Evolutionary conservation across 148 eudicot genomes (phyloP).

Genomic region (Mesembryanthemum crystallinum): DNA sequence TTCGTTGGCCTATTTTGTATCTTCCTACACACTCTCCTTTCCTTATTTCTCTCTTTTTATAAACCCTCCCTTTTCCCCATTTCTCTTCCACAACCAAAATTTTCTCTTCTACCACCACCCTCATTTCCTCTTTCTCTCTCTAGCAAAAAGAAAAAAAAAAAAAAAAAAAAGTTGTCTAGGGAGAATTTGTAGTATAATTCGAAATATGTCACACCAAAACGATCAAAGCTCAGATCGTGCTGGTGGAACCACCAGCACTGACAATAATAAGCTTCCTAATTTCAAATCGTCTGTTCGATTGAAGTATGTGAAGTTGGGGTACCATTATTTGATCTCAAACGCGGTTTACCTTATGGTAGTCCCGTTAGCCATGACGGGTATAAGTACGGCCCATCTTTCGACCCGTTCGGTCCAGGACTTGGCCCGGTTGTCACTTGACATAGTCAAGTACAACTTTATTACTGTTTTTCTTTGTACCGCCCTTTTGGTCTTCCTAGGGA

Average conservation of each 20-base stretch:
- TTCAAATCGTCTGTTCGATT: constrained; percentile 31
- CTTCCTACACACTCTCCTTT: constrained; percentile 23
- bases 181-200: neutral
- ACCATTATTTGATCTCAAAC: constrained; percentile 42
- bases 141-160: too few species aligned
- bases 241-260: neutral
- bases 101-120: neutral
- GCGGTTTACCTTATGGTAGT: constrained; percentile 32
- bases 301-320: constrained; percentile 47
- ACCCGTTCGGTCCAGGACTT: constrained; percentile 23
- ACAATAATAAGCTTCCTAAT: constrained; percentile 21
- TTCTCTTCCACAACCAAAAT: neutral
- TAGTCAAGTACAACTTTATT: constrained; percentile 28
- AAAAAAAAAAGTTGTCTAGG: too few species aligned
- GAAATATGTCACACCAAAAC: constrained; percentile 10
- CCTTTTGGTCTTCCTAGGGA: constrained; percentile 33
- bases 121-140: too few species aligned
- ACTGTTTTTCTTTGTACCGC: constrained; percentile 21
- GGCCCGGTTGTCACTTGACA: constrained; percentile 24
- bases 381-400: constrained; percentile 26
- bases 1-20: constrained; percentile 30
- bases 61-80: neutral
- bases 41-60: neutral
- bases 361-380: constrained; percentile 19
- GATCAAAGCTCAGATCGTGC: neutral